These are phyloP conservation scores for Albizia julibrissin DNA, from an alignment of 306 rosid species.

Conservation along the genomic window DNA sequence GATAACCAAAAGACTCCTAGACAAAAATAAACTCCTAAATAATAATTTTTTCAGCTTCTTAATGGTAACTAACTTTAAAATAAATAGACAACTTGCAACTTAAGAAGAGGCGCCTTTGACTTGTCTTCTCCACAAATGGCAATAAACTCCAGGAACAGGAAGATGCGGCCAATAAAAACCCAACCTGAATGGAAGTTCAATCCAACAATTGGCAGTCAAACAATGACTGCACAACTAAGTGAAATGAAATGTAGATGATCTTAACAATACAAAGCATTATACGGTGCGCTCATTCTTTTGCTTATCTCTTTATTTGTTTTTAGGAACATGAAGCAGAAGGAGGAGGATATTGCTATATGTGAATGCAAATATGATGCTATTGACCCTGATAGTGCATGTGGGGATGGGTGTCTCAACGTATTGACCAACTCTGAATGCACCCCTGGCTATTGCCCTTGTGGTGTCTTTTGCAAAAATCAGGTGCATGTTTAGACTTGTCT, in stretches of 20 bases:
- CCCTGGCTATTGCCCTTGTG: slow-evolving; percentile 78
- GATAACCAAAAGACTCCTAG: background rate
- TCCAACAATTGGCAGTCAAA: background rate
- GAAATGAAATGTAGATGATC: background rate
- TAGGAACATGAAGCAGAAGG: slow-evolving; percentile 85
- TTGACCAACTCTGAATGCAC: slow-evolving; percentile 93
- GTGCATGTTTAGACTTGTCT: slow-evolving; percentile 35
- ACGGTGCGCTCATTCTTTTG: slow-evolving; percentile 5
- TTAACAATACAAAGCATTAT: background rate
- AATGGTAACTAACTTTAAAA: background rate
- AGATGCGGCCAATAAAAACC: background rate
- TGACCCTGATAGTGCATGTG: slow-evolving; percentile 76
- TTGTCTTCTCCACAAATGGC: background rate
- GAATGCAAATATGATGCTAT: slow-evolving; percentile 60
- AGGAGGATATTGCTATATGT: slow-evolving; percentile 85
- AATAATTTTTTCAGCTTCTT: background rate
- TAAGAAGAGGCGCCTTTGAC: background rate
- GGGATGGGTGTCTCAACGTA: slow-evolving; percentile 87
- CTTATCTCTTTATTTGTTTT: slow-evolving; percentile 23
- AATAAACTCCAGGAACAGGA: background rate
- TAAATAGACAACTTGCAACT: background rate
- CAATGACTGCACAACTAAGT: background rate
- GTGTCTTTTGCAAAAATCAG: slow-evolving; percentile 79
- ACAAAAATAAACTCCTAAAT: background rate
- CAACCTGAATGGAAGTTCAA: background rate